phyloP scores from a whole-genome alignment of 2,329 filamentous ascomycete species.

The Pseudocercospora fuligena region DNA sequence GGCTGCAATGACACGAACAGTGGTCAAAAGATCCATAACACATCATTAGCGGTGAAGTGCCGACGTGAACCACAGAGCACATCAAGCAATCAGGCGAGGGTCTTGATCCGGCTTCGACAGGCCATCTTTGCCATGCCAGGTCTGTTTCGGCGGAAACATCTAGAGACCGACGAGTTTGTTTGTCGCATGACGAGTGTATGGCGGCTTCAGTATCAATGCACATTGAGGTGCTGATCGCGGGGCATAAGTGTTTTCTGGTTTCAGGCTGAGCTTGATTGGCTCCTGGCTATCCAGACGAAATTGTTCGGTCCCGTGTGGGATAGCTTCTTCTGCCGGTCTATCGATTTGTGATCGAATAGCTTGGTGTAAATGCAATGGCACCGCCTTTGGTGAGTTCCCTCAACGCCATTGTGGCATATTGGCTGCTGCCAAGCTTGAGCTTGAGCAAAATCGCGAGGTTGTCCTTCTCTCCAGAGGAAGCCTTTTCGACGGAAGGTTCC shows the following conservation, averaged over 20 bases:
- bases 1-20: not conserved
- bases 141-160: not conserved
- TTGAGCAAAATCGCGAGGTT: conserved; percentile 73
- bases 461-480: conserved; percentile 29
- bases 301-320: not conserved
- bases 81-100: not conserved
- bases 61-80: not conserved
- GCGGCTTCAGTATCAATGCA: not conserved
- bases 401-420: conserved; percentile 84
- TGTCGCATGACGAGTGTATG: not conserved
- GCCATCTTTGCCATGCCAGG: not conserved
- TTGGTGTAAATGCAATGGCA: conserved; percentile 66
- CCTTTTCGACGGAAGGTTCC: conserved; percentile 31
- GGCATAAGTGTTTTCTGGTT: not conserved
- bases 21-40: not conserved
- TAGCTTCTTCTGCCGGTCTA: not conserved
- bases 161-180: not conserved
- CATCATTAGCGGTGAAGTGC: not conserved
- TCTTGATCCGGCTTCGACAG: not conserved
- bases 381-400: conserved; percentile 75
- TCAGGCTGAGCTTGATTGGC: not conserved
- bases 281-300: not conserved
- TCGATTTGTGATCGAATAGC: conserved; percentile 53
- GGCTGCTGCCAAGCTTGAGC: conserved; percentile 76
- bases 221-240: not conserved